Base-by-base conservation (phyloP, 2,329 filamentous ascomycete species). In the Teratosphaeria destructans region DNA sequence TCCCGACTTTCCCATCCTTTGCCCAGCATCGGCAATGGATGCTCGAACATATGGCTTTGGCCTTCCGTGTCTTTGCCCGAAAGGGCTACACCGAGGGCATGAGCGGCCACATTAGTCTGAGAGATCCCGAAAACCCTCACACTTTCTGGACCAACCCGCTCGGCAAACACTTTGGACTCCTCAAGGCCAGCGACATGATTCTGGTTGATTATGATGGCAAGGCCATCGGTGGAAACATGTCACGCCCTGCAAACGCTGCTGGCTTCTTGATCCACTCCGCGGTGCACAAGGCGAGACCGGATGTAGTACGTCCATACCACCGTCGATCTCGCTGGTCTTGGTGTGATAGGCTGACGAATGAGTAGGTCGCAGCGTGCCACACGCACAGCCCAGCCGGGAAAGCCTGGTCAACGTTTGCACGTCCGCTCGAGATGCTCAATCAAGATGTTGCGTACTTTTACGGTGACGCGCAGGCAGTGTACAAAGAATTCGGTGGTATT, bases 181-280 rank as follows among this genome's bases (percentile, higher is more conserved):
- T 89, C 56, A 83, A 81, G 62, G 83, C 85, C 0, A 80, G 78
- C 1, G 85, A 89, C 68, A 84, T 89, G 81, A 82, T 89, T 55
- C 80, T 85, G 52, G 78, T 89, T 2, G 81, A 88, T 63, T 77
- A 83, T 57, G 71, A 80, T 11, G 86, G 86, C n/a, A 79, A 81
- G 16, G 78, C 85, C 10, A 79, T 87, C 5, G 85, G 83, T 16
- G 86, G 85, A 1, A 86, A 86, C 66, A 78, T 75, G 60, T 79
- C 72, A 14, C 76, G 81, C 35, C 82, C 86, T 1, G 80, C 81
- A 54, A 90, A 90, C 70, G 81, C 82, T 3, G 85, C 86, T 0
- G 87, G 86, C 5, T 89, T 86, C 68, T 74, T 84, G 62, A 90
- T 90, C 65, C 87, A 90, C 73, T 80, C 80, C 6, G 85, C 85